Evolutionary conservation across 139 green algal species (phyloP), one percentile per base, ranked within the genome.

Genomic region (Haematococcus sp.): DNA sequence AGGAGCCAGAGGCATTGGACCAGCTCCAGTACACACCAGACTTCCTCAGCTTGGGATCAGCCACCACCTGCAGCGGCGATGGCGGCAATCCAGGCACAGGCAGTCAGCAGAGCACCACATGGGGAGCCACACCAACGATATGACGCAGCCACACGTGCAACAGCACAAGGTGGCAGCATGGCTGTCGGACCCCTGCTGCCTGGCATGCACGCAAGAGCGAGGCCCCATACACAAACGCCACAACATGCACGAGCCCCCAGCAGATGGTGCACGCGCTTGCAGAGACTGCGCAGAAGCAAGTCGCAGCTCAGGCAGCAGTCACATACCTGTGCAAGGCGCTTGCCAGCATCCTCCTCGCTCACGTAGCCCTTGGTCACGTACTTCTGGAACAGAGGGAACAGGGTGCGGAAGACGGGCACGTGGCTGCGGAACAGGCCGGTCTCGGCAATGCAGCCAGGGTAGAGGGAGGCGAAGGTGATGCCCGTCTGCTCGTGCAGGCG

Each of bases 381-480:
- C 90, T 98, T 98, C 78, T 97, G 92, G 87, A 98, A 95, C 22
- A 79, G 69, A 33, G 94, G 94, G 88, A 98, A 98, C 30, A 97
- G 81, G 15, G 74, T 94, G 40, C 76, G 78, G 92, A 97, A 97
- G 0, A 93, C 75, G 19, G 44, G 40, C 28, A 81, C 74, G 81
- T 98, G 91, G 76, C 94, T 87, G 68, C 94, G 88, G 91, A 98
- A 98, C 52, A 98, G 91, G 7, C 86, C 87, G 0, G 94, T 97
- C 78, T 96, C 90, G 0, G 94, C 94, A 56, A 98, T 98, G 91
- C 94, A 98, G 58, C 94, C 94, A 13, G 94, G 94, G 90, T 98
- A 98, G 35, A 98, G 87, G 25, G 89, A 93, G 22, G 81, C 71
- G 66, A 98, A 98, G 28, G 82, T 89, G 27, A 98, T 73, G 43